Conservation (phyloP, 2,329 filamentous ascomycete species). For the Hypoxylon sp. region DNA sequence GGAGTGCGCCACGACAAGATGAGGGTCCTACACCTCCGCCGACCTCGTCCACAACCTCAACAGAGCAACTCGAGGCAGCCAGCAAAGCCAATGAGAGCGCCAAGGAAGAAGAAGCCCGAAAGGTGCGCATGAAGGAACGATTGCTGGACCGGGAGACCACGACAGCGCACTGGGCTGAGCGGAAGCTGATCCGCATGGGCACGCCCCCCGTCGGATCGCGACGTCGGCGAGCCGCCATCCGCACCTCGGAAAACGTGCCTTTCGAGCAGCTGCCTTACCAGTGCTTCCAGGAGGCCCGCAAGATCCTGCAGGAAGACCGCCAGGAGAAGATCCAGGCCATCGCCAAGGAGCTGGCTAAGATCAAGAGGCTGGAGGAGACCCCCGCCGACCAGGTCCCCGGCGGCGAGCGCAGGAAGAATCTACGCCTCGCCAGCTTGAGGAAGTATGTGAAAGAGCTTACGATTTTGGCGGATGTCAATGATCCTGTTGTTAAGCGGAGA, state of each 20-base stretch:
- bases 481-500: conserved; percentile 90
- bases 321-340: conserved; percentile 85
- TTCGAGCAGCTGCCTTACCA: conserved; percentile 97
- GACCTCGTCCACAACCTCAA: conserved; percentile 41
- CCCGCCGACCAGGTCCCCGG: conserved; percentile 71
- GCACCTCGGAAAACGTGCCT: conserved; percentile 76
- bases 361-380: conserved; percentile 75
- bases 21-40: conserved; percentile 50
- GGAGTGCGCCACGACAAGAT: conserved; percentile 56
- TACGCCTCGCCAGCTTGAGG: conserved; percentile 77
- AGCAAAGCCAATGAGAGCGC: conserved; percentile 45
- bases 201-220: conserved; percentile 85
- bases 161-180: conserved; percentile 74
- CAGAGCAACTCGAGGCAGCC: conserved; percentile 39
- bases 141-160: conserved; percentile 78
- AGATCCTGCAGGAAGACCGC: conserved; percentile 84
- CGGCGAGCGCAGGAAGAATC: conserved; percentile 75
- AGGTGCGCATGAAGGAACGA: conserved; percentile 55
- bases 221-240: conserved; percentile 82
- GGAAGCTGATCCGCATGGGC: conserved; percentile 76
- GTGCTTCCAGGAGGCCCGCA: conserved; percentile 96
- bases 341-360: conserved; percentile 74
- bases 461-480: conserved; percentile 93
- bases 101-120: conserved; percentile 38
- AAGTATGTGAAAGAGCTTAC: conserved; percentile 83